Evolutionary conservation across 2,329 filamentous ascomycete species (phyloP).

Genomic region (Colletotrichum spaethianum): DNA sequence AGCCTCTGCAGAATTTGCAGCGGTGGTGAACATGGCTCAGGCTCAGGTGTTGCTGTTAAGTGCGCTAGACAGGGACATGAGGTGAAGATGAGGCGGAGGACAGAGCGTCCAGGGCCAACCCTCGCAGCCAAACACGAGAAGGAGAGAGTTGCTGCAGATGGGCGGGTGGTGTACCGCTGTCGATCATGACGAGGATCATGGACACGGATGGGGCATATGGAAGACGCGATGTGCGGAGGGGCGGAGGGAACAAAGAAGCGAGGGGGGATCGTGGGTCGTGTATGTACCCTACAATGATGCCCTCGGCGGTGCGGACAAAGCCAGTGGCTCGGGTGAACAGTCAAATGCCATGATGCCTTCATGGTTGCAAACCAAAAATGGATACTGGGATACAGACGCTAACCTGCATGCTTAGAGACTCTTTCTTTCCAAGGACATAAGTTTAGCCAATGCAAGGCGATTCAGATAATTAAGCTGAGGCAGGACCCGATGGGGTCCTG

Average conservation of each 20-base stretch:
- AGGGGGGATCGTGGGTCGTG: neutral
- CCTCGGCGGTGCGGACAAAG: neutral
- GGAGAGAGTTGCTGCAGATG: constrained; percentile 1
- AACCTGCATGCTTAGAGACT: neutral
- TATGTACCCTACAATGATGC: neutral
- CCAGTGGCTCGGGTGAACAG: too few relatives aligned
- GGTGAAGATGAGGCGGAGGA: constrained; percentile 28
- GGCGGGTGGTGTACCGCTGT: constrained; percentile 1
- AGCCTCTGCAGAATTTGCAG: neutral
- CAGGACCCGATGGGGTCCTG: neutral
- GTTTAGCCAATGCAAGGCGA: neutral
- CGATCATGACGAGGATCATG: constrained; percentile 28
- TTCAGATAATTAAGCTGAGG: neutral
- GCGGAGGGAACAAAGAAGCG: constrained; percentile 15
- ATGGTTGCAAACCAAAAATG: neutral
- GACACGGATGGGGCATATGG: constrained; percentile 6
- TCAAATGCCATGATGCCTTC: neutral
- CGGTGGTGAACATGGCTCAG: neutral
- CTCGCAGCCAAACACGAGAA: constrained; percentile 21
- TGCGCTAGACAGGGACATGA: constrained; percentile 21
- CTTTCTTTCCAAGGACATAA: too few relatives aligned
- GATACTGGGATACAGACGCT: neutral
- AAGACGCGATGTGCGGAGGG: neutral
- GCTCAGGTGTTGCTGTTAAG: constrained; percentile 11
- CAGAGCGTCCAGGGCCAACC: constrained; percentile 19